Conservation (phyloP, 768 basidiomycete species). For the Inosperma sp. region DNA sequence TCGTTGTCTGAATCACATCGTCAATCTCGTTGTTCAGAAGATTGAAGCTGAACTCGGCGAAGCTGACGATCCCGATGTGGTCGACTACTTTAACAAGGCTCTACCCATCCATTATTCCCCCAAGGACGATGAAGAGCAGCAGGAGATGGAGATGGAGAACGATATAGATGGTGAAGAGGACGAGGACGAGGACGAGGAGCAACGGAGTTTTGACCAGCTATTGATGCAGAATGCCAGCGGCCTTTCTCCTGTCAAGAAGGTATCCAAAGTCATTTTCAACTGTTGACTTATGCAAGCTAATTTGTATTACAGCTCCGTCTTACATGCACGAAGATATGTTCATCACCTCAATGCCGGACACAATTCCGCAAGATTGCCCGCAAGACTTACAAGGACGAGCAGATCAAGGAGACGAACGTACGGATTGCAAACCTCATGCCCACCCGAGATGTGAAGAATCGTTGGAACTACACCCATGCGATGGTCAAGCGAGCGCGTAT, state of each 20-base stretch:
- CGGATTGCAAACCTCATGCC: no score
- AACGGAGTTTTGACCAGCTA: no score
- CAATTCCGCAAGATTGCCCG: no score
- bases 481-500: conserved; percentile 28
- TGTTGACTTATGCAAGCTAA: no score
- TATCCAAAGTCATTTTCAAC: no score
- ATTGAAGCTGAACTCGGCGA: conserved; percentile 22
- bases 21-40: conserved; percentile 37
- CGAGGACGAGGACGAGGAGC: conserved; percentile 16
- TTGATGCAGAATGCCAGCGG: no score
- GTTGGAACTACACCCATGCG: conserved; percentile 35
- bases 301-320: no score
- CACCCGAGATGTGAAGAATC: conserved; percentile 29
- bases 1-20: conserved; percentile 31
- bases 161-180: neutral
- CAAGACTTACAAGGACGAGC: no score
- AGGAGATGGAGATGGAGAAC: conserved; percentile 17
- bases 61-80: conserved; percentile 22
- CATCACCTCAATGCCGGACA: no score
- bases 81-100: conserved; percentile 28
- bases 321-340: no score
- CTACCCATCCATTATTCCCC: conserved; percentile 27
- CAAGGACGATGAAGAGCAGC: conserved; percentile 19
- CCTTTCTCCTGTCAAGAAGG: no score
- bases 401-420: no score